Evolutionary conservation across 495 filamentous ascomycete genomes (phyloP).

Genomic region (Hapsidospora chrysogenum): DNA sequence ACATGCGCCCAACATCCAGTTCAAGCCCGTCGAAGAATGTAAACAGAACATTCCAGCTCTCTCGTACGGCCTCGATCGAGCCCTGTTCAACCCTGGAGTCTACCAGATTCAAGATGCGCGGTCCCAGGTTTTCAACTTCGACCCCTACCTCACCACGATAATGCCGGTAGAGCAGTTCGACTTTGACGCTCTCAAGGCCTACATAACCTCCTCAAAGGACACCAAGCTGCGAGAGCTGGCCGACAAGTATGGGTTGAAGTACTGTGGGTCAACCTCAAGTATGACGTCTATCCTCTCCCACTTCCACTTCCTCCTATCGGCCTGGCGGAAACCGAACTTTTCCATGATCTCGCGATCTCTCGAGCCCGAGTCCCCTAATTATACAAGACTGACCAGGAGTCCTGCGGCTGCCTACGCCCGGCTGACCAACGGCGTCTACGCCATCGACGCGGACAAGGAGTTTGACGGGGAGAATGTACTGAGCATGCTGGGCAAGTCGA

Average conservation of each 20-base stretch:
- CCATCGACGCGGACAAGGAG: conserved; percentile 96
- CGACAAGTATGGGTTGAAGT: conserved; percentile 51
- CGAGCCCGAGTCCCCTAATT: conserved; percentile 35
- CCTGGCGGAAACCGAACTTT: conserved; percentile 58
- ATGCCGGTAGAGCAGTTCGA: conserved; percentile 90
- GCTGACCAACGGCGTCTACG: conserved; percentile 71
- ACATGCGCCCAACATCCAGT: background rate
- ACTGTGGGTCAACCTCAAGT: conserved; percentile 87
- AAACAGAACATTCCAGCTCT: no score
- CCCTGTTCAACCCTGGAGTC: conserved; percentile 88
- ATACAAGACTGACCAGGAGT: conserved; percentile 51
- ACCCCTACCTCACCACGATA: conserved; percentile 78
- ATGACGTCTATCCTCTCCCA: conserved; percentile 80
- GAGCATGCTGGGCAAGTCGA: conserved; percentile 78
- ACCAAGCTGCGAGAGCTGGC: conserved; percentile 47
- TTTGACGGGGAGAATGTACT: conserved; percentile 74
- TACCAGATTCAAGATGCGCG: conserved; percentile 82
- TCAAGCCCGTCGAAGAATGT: conserved; percentile 1
- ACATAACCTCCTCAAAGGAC: conserved; percentile 83
- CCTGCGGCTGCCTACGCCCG: conserved; percentile 74
- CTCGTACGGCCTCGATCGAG: conserved; percentile 69
- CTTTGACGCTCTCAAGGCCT: conserved; percentile 66
- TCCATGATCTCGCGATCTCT: conserved; percentile 49
- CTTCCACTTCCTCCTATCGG: conserved; percentile 83
- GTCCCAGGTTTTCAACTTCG: conserved; percentile 85